These are phyloP conservation scores for Diospyros lotus DNA, from an alignment of 148 eudicot species.

Conservation along the genomic window DNA sequence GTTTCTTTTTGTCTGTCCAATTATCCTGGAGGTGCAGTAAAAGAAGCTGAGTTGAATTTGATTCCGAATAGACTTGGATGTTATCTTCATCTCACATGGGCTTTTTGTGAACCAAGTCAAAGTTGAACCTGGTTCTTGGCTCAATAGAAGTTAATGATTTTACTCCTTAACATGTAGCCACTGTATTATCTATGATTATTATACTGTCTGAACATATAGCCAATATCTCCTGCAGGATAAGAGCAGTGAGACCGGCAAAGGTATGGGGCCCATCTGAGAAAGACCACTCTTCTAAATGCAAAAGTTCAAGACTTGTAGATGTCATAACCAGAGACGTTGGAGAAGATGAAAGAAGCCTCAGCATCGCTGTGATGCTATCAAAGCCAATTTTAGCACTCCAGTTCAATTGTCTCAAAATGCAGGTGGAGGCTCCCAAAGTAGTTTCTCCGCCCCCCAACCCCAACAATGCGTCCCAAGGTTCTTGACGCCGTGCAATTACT, in stretches of 20 bases:
- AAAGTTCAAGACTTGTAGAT: slow-evolving; percentile 16
- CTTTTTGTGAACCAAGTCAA: too few species aligned
- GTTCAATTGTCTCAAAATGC: slow-evolving; percentile 67
- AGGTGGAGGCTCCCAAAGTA: slow-evolving; percentile 65
- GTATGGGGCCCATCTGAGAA: slow-evolving; percentile 32
- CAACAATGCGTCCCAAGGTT: neutral
- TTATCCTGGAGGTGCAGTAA: too few species aligned
- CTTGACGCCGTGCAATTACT: too few species aligned
- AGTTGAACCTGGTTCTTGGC: too few species aligned
- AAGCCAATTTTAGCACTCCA: slow-evolving; percentile 81
- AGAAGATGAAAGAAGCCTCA: slow-evolving; percentile 38
- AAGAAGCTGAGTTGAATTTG: too few species aligned
- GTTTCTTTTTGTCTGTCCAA: too few species aligned
- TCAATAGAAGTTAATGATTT: too few species aligned
- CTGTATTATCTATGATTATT: too few species aligned
- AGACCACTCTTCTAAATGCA: slow-evolving; percentile 17
- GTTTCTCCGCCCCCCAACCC: slow-evolving; percentile 27
- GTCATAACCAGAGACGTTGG: slow-evolving; percentile 9
- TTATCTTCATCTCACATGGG: too few species aligned
- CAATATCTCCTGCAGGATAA: slow-evolving; percentile 42
- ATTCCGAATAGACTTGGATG: too few species aligned
- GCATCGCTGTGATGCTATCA: slow-evolving; percentile 70
- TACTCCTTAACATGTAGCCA: neutral
- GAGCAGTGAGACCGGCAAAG: slow-evolving; percentile 53
- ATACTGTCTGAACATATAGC: too few species aligned